These are phyloP conservation scores for Nemania abortiva DNA, from an alignment of 2,329 filamentous ascomycete genomes.

Conservation along the genomic window DNA sequence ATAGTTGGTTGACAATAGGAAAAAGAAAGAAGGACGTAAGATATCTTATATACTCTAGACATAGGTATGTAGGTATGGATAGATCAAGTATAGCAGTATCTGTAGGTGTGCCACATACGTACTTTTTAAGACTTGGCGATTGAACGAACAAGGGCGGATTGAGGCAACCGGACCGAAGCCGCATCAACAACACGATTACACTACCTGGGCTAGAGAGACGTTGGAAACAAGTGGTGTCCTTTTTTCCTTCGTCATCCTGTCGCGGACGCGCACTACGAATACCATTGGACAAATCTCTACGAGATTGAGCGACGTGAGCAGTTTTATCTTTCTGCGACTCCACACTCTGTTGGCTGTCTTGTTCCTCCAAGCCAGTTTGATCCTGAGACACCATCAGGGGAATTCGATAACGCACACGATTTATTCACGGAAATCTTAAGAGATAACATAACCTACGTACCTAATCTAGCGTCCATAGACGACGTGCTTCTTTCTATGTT, in stretches of 20 bases:
- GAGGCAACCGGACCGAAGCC: constrained; percentile 18
- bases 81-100: too few species aligned
- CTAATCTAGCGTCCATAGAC: not conserved
- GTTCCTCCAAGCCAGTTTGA: constrained; percentile 17
- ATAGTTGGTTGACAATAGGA: not conserved
- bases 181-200: constrained; percentile 13
- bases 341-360: constrained; percentile 7
- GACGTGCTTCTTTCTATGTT: constrained; percentile 18
- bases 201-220: not conserved
- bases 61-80: too few species aligned
- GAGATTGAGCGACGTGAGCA: constrained; percentile 8
- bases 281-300: not conserved
- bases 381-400: constrained; percentile 32
- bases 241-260: constrained; percentile 22
- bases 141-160: constrained; percentile 21
- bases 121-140: constrained; percentile 12
- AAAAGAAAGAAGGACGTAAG: not conserved
- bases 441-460: not conserved
- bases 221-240: not conserved
- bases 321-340: constrained; percentile 10
- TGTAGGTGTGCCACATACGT: not conserved
- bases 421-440: not conserved
- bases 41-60: not conserved
- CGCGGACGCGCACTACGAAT: constrained; percentile 8
- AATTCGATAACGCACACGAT: constrained; percentile 16